A percentile compares a stretch with the other conserved stretches of the same genome.
phyloP scores from a whole-genome alignment of 2,329 filamentous ascomycete species.

The Onygenales sp. region DNA sequence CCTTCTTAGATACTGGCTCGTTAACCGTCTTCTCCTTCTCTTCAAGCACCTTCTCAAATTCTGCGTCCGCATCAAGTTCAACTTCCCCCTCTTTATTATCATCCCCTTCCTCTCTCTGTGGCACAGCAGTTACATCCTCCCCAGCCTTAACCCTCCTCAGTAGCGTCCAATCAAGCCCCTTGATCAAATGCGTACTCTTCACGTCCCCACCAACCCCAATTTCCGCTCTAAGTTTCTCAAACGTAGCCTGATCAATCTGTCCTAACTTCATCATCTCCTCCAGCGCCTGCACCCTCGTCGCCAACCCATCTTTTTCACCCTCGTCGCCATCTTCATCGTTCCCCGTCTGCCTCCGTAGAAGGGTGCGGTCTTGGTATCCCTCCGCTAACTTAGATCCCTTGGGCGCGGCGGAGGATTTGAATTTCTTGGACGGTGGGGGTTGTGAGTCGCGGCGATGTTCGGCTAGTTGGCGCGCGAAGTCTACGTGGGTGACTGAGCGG shows the following conservation, averaged over 20 bases:
- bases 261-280: conserved; percentile 75
- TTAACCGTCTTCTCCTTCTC: conserved; percentile 24
- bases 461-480: conserved; percentile 77
- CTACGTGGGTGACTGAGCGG: conserved; percentile 55
- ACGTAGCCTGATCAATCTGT: conserved; percentile 71
- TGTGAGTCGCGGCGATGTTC: conserved; percentile 52
- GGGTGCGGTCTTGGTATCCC: conserved; percentile 78
- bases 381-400: conserved; percentile 71
- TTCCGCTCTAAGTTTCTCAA: conserved; percentile 63
- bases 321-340: conserved; percentile 40
- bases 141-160: conserved; percentile 36
- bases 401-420: conserved; percentile 63
- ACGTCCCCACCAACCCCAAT: conserved; percentile 73
- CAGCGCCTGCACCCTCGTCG: conserved; percentile 62
- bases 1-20: conserved; percentile 17
- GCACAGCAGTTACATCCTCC: conserved; percentile 42
- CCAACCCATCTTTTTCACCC: conserved; percentile 26
- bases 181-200: conserved; percentile 74
- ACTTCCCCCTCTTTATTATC: conserved; percentile 23
- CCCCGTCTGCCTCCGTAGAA: conserved; percentile 47
- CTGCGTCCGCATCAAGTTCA: conserved; percentile 47
- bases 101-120: conserved; percentile 8
- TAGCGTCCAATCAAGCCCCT: conserved; percentile 80
- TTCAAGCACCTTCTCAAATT: conserved; percentile 38
- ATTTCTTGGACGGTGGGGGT: conserved; percentile 58